Evolutionary conservation across 805 yeast species (phyloP), one percentile per base, ranked within the genome.

Genomic region (Saccharomycopsis sp.): DNA sequence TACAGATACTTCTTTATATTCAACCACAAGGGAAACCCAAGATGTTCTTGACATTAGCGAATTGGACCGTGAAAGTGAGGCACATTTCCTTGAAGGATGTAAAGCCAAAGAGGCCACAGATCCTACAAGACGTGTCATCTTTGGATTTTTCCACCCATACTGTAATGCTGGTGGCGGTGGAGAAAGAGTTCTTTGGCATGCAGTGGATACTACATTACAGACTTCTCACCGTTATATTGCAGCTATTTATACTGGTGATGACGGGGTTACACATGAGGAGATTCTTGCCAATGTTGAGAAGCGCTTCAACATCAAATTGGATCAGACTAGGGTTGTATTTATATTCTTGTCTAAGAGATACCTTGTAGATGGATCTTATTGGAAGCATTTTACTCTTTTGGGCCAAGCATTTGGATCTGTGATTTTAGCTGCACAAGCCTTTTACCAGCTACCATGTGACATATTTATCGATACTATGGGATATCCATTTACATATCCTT

Each of bases 111-210:
- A 41, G 5, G 52, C 56, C 8, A 42, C 9, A 1, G 81, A 78
- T 64, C 69, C 73, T 1, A 59, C 64, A 15, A 67, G 88, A 25
- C 69, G 67, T 47, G 64, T 77, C 8, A 70, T 89, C 9, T 86
- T 76, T 68, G 99, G 98, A 3, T 92, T 87, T 67, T 91, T 94
- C 75, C 99, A 94, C 72, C 99, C 99, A 0, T 88, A 86, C 66
- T 91, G 97, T 63, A 89, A 88, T 69, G 96, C 97, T 47, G 97
- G 96, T 52, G 99, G 99, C 19, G 99, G 99, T 34, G 99, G 99
- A 23, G 99, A 94, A 69, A 82, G 93, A 58, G 99, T 94, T 0
- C 75, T 94, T 47, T 94, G 99, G 99, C 91, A 89, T 57, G 97
- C 97, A 0, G 89, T 93, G 3, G 79, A 81, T 64, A 78, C 85